phyloP scores from a whole-genome alignment of 495 filamentous ascomycete species.

The Oidiodendron maius region DNA sequence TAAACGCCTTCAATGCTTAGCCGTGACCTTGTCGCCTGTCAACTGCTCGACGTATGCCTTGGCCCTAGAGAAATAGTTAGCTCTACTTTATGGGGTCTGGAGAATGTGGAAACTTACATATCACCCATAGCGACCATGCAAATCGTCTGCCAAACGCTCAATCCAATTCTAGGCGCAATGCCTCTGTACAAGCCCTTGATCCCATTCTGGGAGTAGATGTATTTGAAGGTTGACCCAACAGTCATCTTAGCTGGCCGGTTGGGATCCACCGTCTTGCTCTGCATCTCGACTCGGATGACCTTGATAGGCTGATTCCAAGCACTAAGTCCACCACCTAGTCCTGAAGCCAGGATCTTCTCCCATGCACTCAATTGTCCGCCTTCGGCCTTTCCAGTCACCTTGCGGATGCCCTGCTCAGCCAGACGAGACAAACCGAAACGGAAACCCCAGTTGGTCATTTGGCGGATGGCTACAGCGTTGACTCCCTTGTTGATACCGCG shows the following conservation, averaged over 20 bases:
- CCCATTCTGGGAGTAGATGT: constrained; percentile 87
- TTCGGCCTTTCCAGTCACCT: constrained; percentile 72
- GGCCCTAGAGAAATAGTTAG: constrained; percentile 54
- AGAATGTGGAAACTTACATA: constrained; percentile 61
- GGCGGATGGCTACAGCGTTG: constrained; percentile 95
- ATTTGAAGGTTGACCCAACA: constrained; percentile 84
- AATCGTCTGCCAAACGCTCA: constrained; percentile 98
- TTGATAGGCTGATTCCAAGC: constrained; percentile 99
- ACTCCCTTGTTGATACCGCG: constrained; percentile 96
- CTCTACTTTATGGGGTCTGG: not conserved
- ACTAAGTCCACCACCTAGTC: constrained; percentile 87
- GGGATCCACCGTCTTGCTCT: constrained; percentile 95
- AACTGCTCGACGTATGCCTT: constrained; percentile 96
- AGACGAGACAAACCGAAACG: constrained; percentile 89
- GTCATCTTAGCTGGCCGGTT: constrained; percentile 99
- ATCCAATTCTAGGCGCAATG: constrained; percentile 86
- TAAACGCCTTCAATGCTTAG: constrained; percentile 73
- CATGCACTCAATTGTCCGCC: constrained; percentile 64
- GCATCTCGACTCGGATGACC: constrained; percentile 99
- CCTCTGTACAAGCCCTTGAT: constrained; percentile 93
- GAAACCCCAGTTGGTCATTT: constrained; percentile 99
- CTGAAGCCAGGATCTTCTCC: constrained; percentile 88
- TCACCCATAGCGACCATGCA: constrained; percentile 99
- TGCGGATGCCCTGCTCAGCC: constrained; percentile 84
- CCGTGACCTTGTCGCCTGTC: constrained; percentile 89